These are phyloP conservation scores for Sarocladium kiliense DNA, from an alignment of 2,329 filamentous ascomycete species.

Conservation along the genomic window DNA sequence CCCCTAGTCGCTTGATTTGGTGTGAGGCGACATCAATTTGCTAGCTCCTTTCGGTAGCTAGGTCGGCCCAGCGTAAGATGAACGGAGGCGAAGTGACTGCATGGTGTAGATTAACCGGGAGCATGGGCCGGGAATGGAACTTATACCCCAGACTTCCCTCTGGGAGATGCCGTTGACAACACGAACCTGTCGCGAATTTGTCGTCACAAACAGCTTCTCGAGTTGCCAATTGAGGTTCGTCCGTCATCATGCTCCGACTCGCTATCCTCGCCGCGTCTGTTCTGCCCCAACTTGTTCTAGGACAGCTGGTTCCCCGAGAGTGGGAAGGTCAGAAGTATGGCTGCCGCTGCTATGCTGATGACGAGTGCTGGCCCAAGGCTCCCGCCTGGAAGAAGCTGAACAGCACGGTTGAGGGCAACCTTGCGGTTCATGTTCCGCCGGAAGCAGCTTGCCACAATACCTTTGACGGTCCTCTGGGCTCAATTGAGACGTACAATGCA, in stretches of 20 bases:
- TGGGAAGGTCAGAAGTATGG: slow-evolving; percentile 23
- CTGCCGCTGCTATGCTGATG: slow-evolving; percentile 26
- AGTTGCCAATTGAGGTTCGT: background rate
- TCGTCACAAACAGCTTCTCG: background rate
- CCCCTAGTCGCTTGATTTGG: background rate
- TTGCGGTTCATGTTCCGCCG: slow-evolving; percentile 23
- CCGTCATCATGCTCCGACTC: background rate
- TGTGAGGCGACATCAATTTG: background rate
- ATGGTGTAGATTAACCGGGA: background rate
- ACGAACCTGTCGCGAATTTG: background rate
- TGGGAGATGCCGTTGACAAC: background rate
- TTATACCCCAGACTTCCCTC: background rate
- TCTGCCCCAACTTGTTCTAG: slow-evolving; percentile 1
- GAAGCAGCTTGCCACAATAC: slow-evolving; percentile 29
- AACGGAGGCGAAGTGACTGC: slow-evolving; percentile 5
- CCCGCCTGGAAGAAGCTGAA: slow-evolving; percentile 25
- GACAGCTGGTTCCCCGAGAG: background rate
- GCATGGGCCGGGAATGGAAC: background rate
- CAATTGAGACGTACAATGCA: slow-evolving; percentile 29
- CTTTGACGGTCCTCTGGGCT: slow-evolving; percentile 31
- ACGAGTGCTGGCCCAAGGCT: slow-evolving; percentile 25
- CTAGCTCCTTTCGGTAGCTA: background rate
- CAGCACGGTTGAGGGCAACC: slow-evolving; percentile 28
- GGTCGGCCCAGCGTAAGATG: background rate
- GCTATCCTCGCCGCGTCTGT: background rate